Evolutionary conservation across 352 stramenopile genomes (phyloP), one percentile per base, ranked within the genome.

Genomic region (Globisporangium polare): DNA sequence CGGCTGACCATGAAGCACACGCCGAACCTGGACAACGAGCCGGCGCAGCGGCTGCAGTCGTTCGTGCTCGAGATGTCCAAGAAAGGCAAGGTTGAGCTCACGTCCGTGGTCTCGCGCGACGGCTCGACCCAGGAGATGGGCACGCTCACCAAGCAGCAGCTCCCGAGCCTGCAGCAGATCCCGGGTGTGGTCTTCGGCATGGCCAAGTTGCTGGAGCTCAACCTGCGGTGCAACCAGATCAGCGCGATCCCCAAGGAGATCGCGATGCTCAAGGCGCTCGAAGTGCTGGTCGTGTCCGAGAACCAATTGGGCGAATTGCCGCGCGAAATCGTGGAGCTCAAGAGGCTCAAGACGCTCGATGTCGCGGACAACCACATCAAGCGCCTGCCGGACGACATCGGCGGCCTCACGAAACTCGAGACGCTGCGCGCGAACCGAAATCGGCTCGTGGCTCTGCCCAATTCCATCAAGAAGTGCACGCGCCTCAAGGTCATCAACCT

Each of bases 201-300:
- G 74, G 64, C 51, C 0, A 75, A 77, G 17, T 62, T 92, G 41
- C 80, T 71, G 1, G 83, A 89, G 51, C 74, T 92, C 49, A 81
- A 85, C 17, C 45, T 90, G 56, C 77, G 69, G 37, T 87, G 73
- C 69, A 92, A 92, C 61, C 68, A 89, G 26, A 86, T 92, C 57
- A 61, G 55, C 0, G 52, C 63, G 7, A 53, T 94, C 2, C 81
- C 83, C 4, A 79, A 77, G 31, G 81, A 89, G 54, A 82, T 94
- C 58, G 71, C 63, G 37, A 58, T 75, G 15, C 69, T 94, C 1
- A 42, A 70, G 24, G 58, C 62, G 9, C 58, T 94, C 0, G 66
- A 80, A 17, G 64, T 81, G 12, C 71, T 91, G 24, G 57, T 79
- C 26, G 20, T 90, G 8, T 77, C 82, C 0, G 79, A 90, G 61